Base-by-base conservation (phyloP, 805 yeast genomes). In the Kuraishia ogatae region DNA sequence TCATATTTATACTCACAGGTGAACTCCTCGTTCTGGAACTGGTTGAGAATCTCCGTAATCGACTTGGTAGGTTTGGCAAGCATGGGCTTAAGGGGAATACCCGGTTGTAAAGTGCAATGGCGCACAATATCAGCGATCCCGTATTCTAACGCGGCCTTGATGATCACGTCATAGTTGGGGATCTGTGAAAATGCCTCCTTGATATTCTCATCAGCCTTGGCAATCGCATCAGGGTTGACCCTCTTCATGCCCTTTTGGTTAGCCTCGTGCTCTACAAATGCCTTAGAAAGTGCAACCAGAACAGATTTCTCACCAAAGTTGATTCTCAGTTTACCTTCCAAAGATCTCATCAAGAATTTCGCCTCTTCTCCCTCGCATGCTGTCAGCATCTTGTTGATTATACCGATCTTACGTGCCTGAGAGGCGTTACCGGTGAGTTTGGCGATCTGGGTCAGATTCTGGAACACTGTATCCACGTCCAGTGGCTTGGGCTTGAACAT, bases 1-100 rank as follows among this genome's bases (percentile, higher is more conserved):
- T 94, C 99, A 64, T 94, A 94, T 65, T 94, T 94, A 71, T 92
- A 94, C 67, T 94, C 99, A 68, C 97, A 93, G 0, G 97, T 92
- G 65, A 94, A 94, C 56, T 81, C 81, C 61, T 85, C 86, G 50
- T 85, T 90, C 60, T 87, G 87, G 66, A 94, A 92, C 55, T 96
- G 76, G 66, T 94, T 97, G 58, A 94, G 76, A 1, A 94, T 89
- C 66, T 94, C 99, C n/a, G 87, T 81, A 39, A 94, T 85, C 1
- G 97, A 81, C 65, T 94, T 93, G 0, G 98, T 93, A 1, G 99
- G 99, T 66, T 93, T 94, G 6, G 99, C 99, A 64, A 94, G 80
- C 99, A 94, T 94, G 0, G 99, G 99, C 66, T 92, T 93, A 62
- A 94, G 75, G 0, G 99, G 99, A 3, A 94, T 84, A 1, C 98